Conservation (phyloP, 352 stramenopile genomes). For the Globisporangium splendens region DNA sequence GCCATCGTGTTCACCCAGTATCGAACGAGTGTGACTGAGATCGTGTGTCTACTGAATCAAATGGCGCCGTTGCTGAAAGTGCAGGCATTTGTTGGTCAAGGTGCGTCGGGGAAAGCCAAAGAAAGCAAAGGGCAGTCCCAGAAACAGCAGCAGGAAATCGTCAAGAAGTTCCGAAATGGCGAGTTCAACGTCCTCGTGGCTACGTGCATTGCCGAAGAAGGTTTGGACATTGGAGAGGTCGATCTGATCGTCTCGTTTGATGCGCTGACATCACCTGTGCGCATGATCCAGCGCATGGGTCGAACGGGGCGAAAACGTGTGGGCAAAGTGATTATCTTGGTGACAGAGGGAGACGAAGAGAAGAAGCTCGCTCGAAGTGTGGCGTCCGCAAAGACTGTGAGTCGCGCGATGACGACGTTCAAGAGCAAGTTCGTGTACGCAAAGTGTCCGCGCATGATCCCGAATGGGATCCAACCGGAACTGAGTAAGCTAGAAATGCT, state of each 20-base stretch:
- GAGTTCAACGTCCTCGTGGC: constrained; percentile 92
- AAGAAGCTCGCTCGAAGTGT: constrained; percentile 83
- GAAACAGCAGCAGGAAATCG: constrained; percentile 93
- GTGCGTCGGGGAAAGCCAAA: constrained; percentile 75
- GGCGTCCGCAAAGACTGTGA: constrained; percentile 76
- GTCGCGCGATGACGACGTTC: constrained; percentile 80
- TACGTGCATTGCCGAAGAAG: constrained; percentile 96
- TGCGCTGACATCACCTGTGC: constrained; percentile 92
- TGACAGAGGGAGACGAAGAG: constrained; percentile 88
- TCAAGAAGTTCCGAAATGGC: constrained; percentile 85
- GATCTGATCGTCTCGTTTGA: constrained; percentile 95
- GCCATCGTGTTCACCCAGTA: constrained; percentile 99
- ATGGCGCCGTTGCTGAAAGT: constrained; percentile 82
- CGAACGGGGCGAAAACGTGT: constrained; percentile 95
- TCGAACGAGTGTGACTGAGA: constrained; percentile 93
- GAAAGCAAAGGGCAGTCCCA: constrained; percentile 92
- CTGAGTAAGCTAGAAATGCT: constrained; percentile 59
- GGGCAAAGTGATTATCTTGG: constrained; percentile 86
- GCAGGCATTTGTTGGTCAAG: constrained; percentile 93
- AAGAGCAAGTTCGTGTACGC: constrained; percentile 88
- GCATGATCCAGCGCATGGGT: constrained; percentile 94
- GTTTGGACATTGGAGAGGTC: constrained; percentile 94
- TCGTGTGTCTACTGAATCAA: constrained; percentile 77
- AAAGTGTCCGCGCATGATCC: constrained; percentile 74
- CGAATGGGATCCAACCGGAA: constrained; percentile 38